Conservation (phyloP, 2,329 filamentous ascomycete genomes). For the Mycosphaerella arachidis region DNA sequence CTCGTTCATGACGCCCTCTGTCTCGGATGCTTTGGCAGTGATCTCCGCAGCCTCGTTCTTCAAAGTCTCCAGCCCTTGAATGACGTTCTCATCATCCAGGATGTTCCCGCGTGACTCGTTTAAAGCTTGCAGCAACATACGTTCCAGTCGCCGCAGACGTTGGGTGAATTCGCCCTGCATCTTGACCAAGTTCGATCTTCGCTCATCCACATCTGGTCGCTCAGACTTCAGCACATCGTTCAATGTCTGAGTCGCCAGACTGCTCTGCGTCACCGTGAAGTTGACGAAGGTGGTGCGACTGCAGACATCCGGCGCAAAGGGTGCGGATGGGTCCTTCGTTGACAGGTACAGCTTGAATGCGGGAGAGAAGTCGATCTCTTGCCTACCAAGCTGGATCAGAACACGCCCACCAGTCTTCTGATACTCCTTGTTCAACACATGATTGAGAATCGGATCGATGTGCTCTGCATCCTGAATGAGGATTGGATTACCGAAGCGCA, state of each 20-base stretch:
- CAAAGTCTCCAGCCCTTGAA: conserved; percentile 92
- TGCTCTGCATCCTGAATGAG: conserved; percentile 98
- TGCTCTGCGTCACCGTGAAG: conserved; percentile 98
- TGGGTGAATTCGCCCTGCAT: conserved; percentile 98
- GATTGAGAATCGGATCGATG: conserved; percentile 92
- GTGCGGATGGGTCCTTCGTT: conserved; percentile 91
- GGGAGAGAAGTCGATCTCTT: conserved; percentile 98
- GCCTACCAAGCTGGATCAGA: conserved; percentile 94
- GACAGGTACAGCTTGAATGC: conserved; percentile 93
- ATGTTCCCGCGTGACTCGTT: conserved; percentile 98
- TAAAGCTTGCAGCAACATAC: conserved; percentile 84
- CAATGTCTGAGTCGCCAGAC: conserved; percentile 93
- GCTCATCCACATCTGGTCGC: conserved; percentile 92
- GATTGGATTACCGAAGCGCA: conserved; percentile 97
- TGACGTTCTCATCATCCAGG: conserved; percentile 95
- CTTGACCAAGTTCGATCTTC: conserved; percentile 95
- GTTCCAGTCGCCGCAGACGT: conserved; percentile 93
- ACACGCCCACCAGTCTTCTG: conserved; percentile 97
- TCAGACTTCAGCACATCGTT: conserved; percentile 98
- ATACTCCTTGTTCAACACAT: conserved; percentile 98
- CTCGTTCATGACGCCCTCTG: conserved; percentile 95
- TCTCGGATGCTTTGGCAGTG: conserved; percentile 91
- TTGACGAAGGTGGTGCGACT: conserved; percentile 98
- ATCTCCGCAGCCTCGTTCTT: conserved; percentile 98
- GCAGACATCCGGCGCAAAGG: conserved; percentile 94